These are phyloP conservation scores for Hypholoma sublateritium DNA, from an alignment of 768 basidiomycete genomes.

Conservation along the genomic window DNA sequence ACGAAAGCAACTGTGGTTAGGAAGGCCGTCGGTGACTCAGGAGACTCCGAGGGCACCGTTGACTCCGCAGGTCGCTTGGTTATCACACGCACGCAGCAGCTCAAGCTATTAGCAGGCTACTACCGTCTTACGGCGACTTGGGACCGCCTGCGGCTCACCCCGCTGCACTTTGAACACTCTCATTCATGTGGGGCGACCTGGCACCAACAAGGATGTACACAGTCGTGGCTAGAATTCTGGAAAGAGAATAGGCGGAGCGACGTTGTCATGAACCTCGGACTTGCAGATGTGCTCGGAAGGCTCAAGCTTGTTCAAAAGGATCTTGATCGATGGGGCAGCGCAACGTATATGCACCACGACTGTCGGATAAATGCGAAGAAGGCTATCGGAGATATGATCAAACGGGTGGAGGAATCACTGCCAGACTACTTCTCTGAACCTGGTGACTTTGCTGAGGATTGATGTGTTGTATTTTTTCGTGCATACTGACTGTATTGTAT, in stretches of 20 bases:
- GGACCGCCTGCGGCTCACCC: conserved; percentile 59
- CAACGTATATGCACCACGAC: conserved; percentile 80
- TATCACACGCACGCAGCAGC: conserved; percentile 57
- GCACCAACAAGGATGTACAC: conserved; percentile 71
- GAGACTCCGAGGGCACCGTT: conserved; percentile 34
- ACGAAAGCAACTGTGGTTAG: conserved; percentile 52
- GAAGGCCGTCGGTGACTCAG: conserved; percentile 24
- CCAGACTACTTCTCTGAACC: conserved; percentile 60
- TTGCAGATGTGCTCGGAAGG: conserved; percentile 69
- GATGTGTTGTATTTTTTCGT: neutral
- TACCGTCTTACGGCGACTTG: conserved; percentile 66
- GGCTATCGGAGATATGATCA: conserved; percentile 54
- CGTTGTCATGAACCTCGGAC: conserved; percentile 53
- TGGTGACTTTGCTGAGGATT: conserved; percentile 17
- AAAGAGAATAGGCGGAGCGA: conserved; percentile 71
- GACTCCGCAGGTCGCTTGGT: conserved; percentile 35
- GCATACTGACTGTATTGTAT: too few relatives aligned
- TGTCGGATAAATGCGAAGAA: conserved; percentile 61
- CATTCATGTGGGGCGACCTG: conserved; percentile 63
- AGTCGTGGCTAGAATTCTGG: conserved; percentile 80
- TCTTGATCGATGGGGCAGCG: conserved; percentile 68
- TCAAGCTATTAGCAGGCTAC: conserved; percentile 68
- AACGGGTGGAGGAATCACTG: conserved; percentile 54
- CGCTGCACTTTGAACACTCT: conserved; percentile 66
- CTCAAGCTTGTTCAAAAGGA: conserved; percentile 63